Evolutionary conservation across 202 grass and related monocot genomes (phyloP).

Genomic region (Dendrocalamus latiflorus): DNA sequence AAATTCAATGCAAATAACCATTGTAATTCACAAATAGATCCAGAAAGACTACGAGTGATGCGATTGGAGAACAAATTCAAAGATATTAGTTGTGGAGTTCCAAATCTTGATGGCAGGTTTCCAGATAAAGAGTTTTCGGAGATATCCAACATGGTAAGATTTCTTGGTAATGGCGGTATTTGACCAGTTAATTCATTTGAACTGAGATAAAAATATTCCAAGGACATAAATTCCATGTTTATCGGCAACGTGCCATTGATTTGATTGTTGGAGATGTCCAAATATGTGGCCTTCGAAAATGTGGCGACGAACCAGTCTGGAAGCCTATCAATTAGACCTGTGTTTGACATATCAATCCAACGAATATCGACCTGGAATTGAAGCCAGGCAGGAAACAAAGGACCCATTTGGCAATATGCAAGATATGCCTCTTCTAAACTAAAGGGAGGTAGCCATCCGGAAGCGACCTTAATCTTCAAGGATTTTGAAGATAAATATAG

Average conservation of each 20-base stretch:
- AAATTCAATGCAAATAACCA: neutral
- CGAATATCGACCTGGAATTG: neutral
- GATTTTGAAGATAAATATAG: no score
- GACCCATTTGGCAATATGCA: conserved; percentile 24
- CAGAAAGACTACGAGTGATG: neutral
- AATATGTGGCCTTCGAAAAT: neutral
- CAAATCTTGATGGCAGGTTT: neutral
- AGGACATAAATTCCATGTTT: neutral
- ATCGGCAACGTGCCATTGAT: conserved; percentile 2
- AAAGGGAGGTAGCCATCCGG: conserved; percentile 27
- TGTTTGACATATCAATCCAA: neutral
- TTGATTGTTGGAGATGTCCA: neutral
- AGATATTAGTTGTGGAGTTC: neutral
- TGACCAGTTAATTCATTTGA: conserved; percentile 13
- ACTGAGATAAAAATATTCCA: accelerated
- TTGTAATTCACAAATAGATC: neutral
- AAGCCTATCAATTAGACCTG: neutral
- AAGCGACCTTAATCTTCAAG: neutral
- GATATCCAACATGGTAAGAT: neutral
- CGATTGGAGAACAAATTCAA: neutral
- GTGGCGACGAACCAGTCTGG: conserved; percentile 29
- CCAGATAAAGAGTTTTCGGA: conserved; percentile 1
- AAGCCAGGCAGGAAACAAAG: conserved; percentile 36
- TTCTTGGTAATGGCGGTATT: neutral
- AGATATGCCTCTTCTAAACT: neutral